Base-by-base conservation (phyloP, 1,284 basidiomycete genomes). In the Mycosarcoma maydis region DNA sequence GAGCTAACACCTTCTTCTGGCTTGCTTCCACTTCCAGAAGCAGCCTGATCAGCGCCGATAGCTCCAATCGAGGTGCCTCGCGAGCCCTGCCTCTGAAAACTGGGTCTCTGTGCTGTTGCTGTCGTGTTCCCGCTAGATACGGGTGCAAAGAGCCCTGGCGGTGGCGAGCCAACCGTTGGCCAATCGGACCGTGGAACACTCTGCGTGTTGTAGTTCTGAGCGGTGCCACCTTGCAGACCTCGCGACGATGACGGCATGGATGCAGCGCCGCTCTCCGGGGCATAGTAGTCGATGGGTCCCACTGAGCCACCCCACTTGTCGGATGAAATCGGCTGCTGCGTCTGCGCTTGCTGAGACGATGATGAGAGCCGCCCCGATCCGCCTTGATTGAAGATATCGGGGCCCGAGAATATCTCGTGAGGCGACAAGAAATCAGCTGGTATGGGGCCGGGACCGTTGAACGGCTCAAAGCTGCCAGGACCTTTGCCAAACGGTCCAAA, bases 251-350 rank as follows among this genome's bases (percentile, higher is more conserved):
- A 33, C 22, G 42, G 20, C 23, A 60, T 32, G 3, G 65, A 38
- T 29, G 41, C 52, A 23, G 46, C 16, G 34, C 53, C 61, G 11
- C 56, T 45, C 19, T 73, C 67, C 9, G 67, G 71, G 7, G 56
- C 74, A 27, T 67, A 76, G 43, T 69, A 77, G 55, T 77, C 75
- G 32, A 77, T 61, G 3, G 75, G 75, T 3, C 75, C 75, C 61
- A 70, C 54, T 2, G 73, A 66, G 14, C 59, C 46, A n/a, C 60
- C 56, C 74, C 74, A 76, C 46, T 74, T 74, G 36, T 72, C 66
- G 7, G 42, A n/a, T 22, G 40, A 38, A 29, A 38, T 26, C 22
- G 36, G 43, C 30, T 49, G 47, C 16, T 49, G 47, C 47, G 32
- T 44, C 22, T 50, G 52, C 11, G 29, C 8, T 42, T 42, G 45